Base-by-base conservation (phyloP, 140 eudicot genomes). In the Erigeron philadelphicus region DNA sequence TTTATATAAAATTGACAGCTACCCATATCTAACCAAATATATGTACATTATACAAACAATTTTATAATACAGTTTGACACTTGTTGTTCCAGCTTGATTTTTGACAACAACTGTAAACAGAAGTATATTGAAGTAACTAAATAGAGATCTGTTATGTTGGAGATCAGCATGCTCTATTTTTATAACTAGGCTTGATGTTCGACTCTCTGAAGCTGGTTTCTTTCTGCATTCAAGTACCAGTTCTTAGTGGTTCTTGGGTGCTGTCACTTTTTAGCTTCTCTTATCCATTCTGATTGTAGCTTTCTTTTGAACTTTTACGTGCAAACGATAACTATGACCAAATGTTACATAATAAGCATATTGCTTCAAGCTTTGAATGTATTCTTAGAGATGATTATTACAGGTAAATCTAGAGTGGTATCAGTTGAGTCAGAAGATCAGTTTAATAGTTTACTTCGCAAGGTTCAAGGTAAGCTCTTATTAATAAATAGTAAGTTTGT, bases 371-470 rank as follows among this genome's bases (percentile, higher is more conserved):
- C 4, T 25, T 19, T 58, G 1, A 9, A 4, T 11, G 38, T 21
- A 7, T 9, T 73, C 64, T 65, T 63, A 58, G 21, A 8, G 41
- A 59, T 54, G 13, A 38, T 66, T 40, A 71, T 86, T 68, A 12
- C 82, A 90, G 95, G 81, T 69, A 68, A 81, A 65, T 81, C 92
- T 13, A 92, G 83, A 61, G 77, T 86, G 44, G 88, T 92, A 71
- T 57, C 66, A 8, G 80, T 92, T 5, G 86, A 92, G 71, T 78
- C 98, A 35, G 96, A 84, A 78, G 92, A 88, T 69, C 89, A 88
- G 54, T 80, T 86, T 43, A 86, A 82, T 71, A 82, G 70, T 60
- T 77, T 87, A 69, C 95, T 86, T 74, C 82, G 87, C 80, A 92
- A 81, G 80, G 88, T 79, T 42, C 85, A 84, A 81, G 98, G 98